Conservation (phyloP, 225 moss, liverwort and hornwort species). For the Climacium dendroides region DNA sequence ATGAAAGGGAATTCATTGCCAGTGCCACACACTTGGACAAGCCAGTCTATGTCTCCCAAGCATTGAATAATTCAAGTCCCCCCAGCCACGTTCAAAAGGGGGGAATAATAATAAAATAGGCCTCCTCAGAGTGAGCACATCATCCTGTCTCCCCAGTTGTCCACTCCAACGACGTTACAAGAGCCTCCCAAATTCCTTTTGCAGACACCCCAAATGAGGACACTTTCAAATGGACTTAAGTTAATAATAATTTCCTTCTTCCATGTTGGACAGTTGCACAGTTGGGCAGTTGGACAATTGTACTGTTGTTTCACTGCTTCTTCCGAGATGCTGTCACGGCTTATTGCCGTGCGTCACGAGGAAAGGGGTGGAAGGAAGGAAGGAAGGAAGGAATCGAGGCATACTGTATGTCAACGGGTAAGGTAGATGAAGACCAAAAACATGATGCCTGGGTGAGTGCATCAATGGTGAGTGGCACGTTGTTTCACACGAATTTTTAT, state of each 20-base stretch:
- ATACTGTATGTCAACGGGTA: slow-evolving; percentile 10
- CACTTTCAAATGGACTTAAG: not conserved
- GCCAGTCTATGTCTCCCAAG: not conserved
- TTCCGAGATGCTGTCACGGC: not conserved
- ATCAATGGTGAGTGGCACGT: not conserved
- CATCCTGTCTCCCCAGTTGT: not conserved
- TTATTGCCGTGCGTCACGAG: not conserved
- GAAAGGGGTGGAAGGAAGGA: not conserved
- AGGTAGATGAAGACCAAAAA: not conserved
- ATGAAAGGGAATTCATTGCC: no score
- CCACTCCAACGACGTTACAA: not conserved
- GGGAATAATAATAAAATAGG: no score
- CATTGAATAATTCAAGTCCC: not conserved
- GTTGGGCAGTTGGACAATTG: not conserved
- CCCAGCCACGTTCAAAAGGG: not conserved
- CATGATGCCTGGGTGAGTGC: not conserved
- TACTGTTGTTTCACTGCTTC: not conserved
- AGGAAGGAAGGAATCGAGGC: not conserved
- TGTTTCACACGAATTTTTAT: not conserved
- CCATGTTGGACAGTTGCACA: not conserved
- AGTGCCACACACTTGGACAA: not conserved
- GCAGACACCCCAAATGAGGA: not conserved
- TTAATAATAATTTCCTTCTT: not conserved
- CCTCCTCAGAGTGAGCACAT: not conserved
- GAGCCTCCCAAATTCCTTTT: not conserved